Conservation (phyloP, 495 filamentous ascomycete species). For the Aspergillus sclerotiicarbonarius region DNA sequence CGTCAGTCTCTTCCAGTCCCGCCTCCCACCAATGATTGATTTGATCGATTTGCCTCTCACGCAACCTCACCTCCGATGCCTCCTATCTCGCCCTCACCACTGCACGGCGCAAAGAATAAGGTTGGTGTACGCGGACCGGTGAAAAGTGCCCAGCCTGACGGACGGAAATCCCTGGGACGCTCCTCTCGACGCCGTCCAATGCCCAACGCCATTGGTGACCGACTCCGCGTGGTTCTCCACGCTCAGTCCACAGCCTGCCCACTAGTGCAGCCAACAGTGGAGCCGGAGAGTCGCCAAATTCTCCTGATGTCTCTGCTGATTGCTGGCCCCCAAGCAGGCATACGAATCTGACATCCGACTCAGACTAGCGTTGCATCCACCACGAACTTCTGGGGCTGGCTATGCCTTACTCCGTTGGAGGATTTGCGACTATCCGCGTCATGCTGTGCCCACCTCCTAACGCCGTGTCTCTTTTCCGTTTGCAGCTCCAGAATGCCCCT, state of each 20-base stretch:
- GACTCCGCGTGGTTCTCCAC: conserved; percentile 2
- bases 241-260: no score
- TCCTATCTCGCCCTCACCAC: background rate
- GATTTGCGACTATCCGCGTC: conserved; percentile 1
- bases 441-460: background rate
- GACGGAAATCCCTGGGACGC: background rate
- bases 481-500: background rate
- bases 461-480: background rate
- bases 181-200: background rate
- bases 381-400: conserved; percentile 1
- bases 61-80: background rate
- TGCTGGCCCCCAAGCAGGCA: background rate
- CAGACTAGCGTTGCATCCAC: background rate
- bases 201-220: background rate
- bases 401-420: background rate
- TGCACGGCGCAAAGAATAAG: background rate
- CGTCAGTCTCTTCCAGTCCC: no score
- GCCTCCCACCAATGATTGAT: no score
- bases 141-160: background rate
- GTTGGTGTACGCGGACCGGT: background rate
- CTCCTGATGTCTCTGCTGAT: background rate
- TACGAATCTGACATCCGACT: conserved; percentile 2
- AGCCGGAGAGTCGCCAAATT: background rate
- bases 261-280: conserved; percentile 2
- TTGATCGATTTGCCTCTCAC: background rate